These are phyloP conservation scores for Lipomyces yamanashiensis DNA, from an alignment of 805 yeast species.

Conservation along the genomic window DNA sequence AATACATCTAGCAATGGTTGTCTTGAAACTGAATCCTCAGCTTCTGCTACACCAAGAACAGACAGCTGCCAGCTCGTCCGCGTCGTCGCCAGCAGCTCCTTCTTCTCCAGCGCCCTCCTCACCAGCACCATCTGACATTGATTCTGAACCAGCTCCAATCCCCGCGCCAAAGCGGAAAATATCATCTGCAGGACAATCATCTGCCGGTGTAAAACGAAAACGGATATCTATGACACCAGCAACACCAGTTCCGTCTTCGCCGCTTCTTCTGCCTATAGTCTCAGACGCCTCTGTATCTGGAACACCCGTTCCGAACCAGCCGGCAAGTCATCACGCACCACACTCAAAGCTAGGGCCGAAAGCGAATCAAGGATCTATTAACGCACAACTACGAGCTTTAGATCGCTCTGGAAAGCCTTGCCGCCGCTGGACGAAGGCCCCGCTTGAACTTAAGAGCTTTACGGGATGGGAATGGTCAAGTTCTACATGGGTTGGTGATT, in stretches of 20 bases:
- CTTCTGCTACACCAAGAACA: conserved; percentile 26
- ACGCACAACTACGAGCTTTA: conserved; percentile 47
- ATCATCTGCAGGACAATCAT: conserved; percentile 1
- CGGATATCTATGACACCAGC: conserved; percentile 8
- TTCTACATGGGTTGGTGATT: conserved; percentile 49
- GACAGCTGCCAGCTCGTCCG: conserved; percentile 10
- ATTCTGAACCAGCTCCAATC: conserved; percentile 6
- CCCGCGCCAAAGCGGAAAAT: conserved; percentile 12
- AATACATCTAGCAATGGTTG: conserved; percentile 18
- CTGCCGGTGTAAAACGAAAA: conserved; percentile 21
- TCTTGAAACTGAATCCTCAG: conserved; percentile 29
- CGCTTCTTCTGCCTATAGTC: conserved; percentile 13
- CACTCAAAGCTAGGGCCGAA: conserved; percentile 40
- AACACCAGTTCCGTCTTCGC: conserved; percentile 22
- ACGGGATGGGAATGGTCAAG: conserved; percentile 52
- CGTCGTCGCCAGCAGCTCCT: conserved; percentile 12
- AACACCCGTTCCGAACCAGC: conserved; percentile 7
- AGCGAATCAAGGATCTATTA: conserved; percentile 42
- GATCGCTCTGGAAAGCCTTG: conserved; percentile 53
- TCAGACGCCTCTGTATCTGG: conserved; percentile 14
- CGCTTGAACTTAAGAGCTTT: conserved; percentile 50
- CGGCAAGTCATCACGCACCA: conserved; percentile 27
- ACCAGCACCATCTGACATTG: conserved; percentile 18
- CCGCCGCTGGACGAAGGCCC: conserved; percentile 52
- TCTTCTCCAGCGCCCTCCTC: conserved; percentile 24